A percentile compares a stretch with the other conserved stretches of the same genome.
Evolutionary conservation across 78 protist species (phyloP).

Genomic region (Cyanophora paradoxa): DNA sequence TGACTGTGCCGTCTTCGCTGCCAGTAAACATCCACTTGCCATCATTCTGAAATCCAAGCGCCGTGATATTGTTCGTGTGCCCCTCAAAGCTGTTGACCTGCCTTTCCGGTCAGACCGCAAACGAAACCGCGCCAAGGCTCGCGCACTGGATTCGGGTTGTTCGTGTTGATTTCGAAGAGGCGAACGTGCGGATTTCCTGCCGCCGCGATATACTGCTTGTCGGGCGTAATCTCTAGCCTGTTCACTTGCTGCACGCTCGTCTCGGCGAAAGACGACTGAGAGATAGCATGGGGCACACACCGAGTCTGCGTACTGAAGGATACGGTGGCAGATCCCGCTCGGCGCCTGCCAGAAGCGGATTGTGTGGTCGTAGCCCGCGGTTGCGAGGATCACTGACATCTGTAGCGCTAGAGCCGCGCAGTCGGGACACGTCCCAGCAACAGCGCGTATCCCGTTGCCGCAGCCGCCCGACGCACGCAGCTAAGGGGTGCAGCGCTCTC

Average conservation of each 20-base stretch:
- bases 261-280: neutral
- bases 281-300: constrained; percentile 21
- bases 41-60: constrained; percentile 78
- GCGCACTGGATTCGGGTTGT: constrained; percentile 40
- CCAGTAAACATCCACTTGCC: constrained; percentile 86
- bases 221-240: constrained; percentile 74
- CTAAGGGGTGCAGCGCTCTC: no score
- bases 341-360: constrained; percentile 96
- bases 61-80: constrained; percentile 80
- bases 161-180: constrained; percentile 60
- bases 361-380: constrained; percentile 93
- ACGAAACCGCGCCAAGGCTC: neutral
- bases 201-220: constrained; percentile 78
- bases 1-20: constrained; percentile 85
- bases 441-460: no score
- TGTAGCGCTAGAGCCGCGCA: no score
- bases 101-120: neutral
- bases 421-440: no score
- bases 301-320: constrained; percentile 81
- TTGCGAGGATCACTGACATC: constrained; percentile 66
- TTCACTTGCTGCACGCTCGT: constrained; percentile 72
- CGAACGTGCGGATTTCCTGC: constrained; percentile 84
- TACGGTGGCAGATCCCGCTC: constrained; percentile 71
- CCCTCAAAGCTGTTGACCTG: constrained; percentile 61
- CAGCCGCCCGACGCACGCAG: no score